Evolutionary conservation across 441 rosid species (phyloP), one percentile per base, ranked within the genome.

Genomic region (Croton laevigatus): DNA sequence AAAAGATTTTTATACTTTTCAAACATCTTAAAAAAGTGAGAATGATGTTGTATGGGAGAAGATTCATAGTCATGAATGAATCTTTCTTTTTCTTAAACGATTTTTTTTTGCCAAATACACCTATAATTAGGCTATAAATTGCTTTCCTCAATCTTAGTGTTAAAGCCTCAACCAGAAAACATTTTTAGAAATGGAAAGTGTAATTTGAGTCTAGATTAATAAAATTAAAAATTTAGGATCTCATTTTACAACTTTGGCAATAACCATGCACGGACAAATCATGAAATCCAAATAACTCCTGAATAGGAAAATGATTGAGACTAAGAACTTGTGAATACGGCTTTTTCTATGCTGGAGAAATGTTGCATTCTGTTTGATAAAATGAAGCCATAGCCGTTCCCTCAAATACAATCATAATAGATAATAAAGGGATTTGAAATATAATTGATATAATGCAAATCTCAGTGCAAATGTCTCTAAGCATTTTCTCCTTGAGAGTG

Each of bases 351-450:
- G 85, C 86, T 88, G 65, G 95, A 76, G 73, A 95, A 95, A 76
- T 93, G 96, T 70, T 95, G 97, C 92, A 87, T 85, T 79, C 98
- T 88, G 83, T 81, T 80, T 71, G 97, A 84, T 51, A 95, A 87
- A 71, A 95, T 79, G 98, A 95, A 80, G 97, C 87, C 83, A 93
- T 76, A 59, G 99, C 98, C 62, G 99, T 95, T 74, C 97, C 99
- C 99, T 95, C 83, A 68, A 79, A 78, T 44, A 54, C 61, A 32
- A 78, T 75, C 40, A 69, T 44, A 75, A 34, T 37, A 69, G 42
- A 32, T 34, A 44, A 52, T 46, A 51, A 69, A 54, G 55, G 51
- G n/a, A n/a, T 36, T 70, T 68, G 65, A 75, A 49, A 65, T 12
- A 46, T 27, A 57, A 72, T 22, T 71, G 8, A 19, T 40, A 61